Percentiles rank a stretch among this genome's conserved stretches.
phyloP scores from a whole-genome alignment of 1,284 basidiomycete genomes.

The Melampsora medusae region DNA sequence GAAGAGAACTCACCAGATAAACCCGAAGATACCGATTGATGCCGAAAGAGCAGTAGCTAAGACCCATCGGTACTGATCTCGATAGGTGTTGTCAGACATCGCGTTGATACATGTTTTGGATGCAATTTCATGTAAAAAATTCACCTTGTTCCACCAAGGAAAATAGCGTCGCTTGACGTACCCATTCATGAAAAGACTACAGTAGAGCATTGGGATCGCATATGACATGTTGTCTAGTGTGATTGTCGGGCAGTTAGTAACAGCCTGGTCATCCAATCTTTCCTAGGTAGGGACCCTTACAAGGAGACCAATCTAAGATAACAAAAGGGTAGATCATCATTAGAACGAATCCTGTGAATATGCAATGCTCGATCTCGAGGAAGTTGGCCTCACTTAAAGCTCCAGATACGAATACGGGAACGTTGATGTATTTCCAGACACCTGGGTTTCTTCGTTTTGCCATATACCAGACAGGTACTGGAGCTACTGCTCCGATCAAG shows the following conservation, averaged over 20 bases:
- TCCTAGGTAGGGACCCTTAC: background rate
- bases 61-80: constrained; percentile 34
- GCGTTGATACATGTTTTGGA: background rate
- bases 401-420: constrained; percentile 30
- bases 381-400: constrained; percentile 14
- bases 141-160: constrained; percentile 37
- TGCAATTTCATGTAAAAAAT: no score
- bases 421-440: constrained; percentile 38
- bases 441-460: constrained; percentile 22
- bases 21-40: constrained; percentile 36
- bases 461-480: constrained; percentile 33
- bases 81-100: background rate
- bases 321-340: no score
- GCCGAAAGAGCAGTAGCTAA: constrained; percentile 40
- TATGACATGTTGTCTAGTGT: constrained; percentile 36
- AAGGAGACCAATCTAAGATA: constrained; percentile 31
- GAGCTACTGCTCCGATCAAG: constrained; percentile 26
- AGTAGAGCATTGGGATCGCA: constrained; percentile 36
- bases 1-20: constrained; percentile 28
- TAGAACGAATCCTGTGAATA: background rate
- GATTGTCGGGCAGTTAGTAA: background rate
- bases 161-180: constrained; percentile 23
- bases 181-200: constrained; percentile 28
- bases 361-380: background rate
- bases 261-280: background rate